phyloP scores from a whole-genome alignment of 305 asterid genomes.

The Caryopteris hybrid region DNA sequence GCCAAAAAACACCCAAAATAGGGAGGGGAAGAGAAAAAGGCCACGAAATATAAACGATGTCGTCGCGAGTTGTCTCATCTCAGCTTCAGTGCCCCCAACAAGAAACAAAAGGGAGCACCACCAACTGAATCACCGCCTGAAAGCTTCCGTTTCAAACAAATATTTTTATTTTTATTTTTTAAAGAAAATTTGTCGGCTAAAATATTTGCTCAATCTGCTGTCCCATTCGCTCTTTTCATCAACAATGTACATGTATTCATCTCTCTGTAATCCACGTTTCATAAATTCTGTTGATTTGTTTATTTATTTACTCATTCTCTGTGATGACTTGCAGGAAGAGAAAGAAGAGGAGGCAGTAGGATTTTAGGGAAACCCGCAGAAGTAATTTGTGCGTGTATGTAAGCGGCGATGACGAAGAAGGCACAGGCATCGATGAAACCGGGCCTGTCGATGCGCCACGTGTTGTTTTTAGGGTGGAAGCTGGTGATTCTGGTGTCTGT shows the following conservation, averaged over 20 bases:
- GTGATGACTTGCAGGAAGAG: slow-evolving; percentile 30
- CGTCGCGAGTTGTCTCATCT: not conserved
- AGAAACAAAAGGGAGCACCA: slow-evolving; percentile 7
- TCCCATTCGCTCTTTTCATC: slow-evolving; percentile 8
- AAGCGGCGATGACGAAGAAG: slow-evolving; percentile 56
- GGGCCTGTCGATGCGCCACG: slow-evolving; percentile 46
- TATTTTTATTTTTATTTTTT: not conserved
- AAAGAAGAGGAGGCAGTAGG: slow-evolving; percentile 31
- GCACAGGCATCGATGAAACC: slow-evolving; percentile 31
- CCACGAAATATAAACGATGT: slow-evolving; percentile 12
- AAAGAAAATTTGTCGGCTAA: not conserved
- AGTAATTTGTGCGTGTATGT: slow-evolving; percentile 6
- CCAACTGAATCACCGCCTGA: slow-evolving; percentile 28
- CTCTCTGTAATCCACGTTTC: not conserved
- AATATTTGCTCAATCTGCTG: slow-evolving; percentile 7
- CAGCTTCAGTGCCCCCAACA: too few species aligned
- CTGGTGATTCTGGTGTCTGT: slow-evolving; percentile 48
- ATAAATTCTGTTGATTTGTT: not conserved
- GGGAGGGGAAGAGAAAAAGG: not conserved
- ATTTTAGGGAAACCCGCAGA: not conserved
- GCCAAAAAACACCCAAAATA: not conserved
- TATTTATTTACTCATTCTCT: not conserved
- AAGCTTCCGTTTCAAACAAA: slow-evolving; percentile 26
- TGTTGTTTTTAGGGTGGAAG: slow-evolving; percentile 69
- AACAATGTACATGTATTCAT: slow-evolving; percentile 24